A percentile compares a stretch with the other conserved stretches of the same genome.
Evolutionary conservation across 345 rosid species (phyloP).

Genomic region (Brassica juncea): DNA sequence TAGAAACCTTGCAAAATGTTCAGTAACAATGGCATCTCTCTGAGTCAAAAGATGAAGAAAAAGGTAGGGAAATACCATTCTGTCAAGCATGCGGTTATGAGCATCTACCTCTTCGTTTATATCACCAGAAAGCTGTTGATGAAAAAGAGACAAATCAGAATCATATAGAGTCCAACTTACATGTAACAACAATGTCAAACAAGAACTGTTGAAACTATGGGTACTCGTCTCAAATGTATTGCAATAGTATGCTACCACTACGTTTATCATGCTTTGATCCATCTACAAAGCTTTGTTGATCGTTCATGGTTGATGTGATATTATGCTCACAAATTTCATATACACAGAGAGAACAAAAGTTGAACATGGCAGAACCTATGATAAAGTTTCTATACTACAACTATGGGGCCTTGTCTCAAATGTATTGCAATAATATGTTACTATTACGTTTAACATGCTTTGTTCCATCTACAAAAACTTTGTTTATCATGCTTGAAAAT

Average conservation of each 20-base stretch:
- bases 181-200: neutral
- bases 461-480: too few relatives aligned
- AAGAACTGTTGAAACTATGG: neutral
- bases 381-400: too few relatives aligned
- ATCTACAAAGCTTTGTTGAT: neutral
- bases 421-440: too few relatives aligned
- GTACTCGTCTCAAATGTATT: neutral
- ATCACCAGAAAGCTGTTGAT: slow-evolving; percentile 78
- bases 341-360: neutral
- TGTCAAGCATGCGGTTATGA: slow-evolving; percentile 83
- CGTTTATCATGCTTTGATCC: neutral
- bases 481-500: neutral
- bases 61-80: slow-evolving; percentile 57
- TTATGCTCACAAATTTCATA: neutral
- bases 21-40: slow-evolving; percentile 21
- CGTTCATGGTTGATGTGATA: neutral
- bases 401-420: too few relatives aligned
- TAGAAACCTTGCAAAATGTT: slow-evolving; percentile 18
- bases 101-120: slow-evolving; percentile 84
- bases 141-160: slow-evolving; percentile 4
- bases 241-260: neutral
- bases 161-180: neutral
- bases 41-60: neutral
- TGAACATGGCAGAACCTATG: too few relatives aligned
- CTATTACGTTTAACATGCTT: neutral